Evolutionary conservation across 2,329 filamentous ascomycete genomes (phyloP), one percentile per base, ranked within the genome.

Genomic region (Aspergillus ochraceus): DNA sequence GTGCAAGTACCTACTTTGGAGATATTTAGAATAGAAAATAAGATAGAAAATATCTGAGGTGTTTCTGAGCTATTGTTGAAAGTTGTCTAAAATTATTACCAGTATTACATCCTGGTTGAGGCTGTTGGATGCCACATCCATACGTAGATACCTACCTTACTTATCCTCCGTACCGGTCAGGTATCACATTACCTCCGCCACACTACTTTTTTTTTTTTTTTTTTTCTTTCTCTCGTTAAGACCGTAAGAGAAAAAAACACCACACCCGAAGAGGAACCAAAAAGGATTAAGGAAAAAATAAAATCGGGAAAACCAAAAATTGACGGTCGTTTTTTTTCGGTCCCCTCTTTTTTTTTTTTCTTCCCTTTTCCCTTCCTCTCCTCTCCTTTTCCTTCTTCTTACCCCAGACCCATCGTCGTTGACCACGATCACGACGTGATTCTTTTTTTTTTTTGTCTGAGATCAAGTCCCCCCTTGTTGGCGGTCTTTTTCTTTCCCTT

Each of bases 381-480:
- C 53, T 59, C 57, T 53, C 57, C 59, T 66, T 69, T 65, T 58
- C 60, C 52, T 55, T 58, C 57, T 60, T 57, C 55, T 60, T 56
- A 54, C 64, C 59, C 63, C 60, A 60, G 54, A 64, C 49, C 46
- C 58, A 62, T 64, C 63, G 64, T 66, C 64, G 64, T 63, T 63
- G 60, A 61, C 59, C 65, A 64, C 65, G 60, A 61, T 58, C 65
- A 64, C 65, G 65, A 64, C 65, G 60, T 60, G 55, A 49, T 55
- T 47, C 53, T 55, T 54, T 55, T 55, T 54, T 54, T 47, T 19
- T 32, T 57, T 49, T 55, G 53, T 54, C 30, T 26, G 32, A 53
- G 17, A 52, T 57, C 39, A 52, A 54, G 47, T 50, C 39, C 49
- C 51, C 50, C 54, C 52, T 57, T 54, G 53, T 55, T 56, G 54